Evolutionary conservation across 2,329 filamentous ascomycete genomes (phyloP), one percentile per base, ranked within the genome.

Genomic region (Sclerotinia borealis): DNA sequence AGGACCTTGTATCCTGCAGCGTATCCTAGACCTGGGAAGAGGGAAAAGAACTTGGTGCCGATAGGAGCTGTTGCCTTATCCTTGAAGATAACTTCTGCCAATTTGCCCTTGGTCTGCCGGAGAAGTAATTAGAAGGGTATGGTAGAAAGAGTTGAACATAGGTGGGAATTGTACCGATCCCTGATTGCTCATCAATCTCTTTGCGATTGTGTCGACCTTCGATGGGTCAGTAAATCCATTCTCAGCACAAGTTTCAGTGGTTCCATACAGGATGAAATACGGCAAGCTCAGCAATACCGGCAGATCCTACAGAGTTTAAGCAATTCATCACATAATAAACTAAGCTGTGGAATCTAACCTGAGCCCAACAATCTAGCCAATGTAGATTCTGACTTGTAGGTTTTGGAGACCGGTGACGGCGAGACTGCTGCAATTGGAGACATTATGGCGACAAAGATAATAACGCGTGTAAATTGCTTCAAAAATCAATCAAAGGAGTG

Each of bases 131-230:
- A 69, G 72, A 65, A 73, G 70, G 67, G 10, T 58, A 45, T 8
- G 29, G n/a, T 25, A 34, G 41, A 58, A 58, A 51, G n/a, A 3
- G 34, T 60, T 43, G 2, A 37, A 37, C 11, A 22, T 15, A 11
- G 17, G 39, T 15, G 34, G 19, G 17, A 27, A 6, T n/a, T 45
- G 3, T 68, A 90, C 85, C 79, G 82, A 91, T 75, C 86, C 86
- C 77, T 96, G 89, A 79, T 99, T 97, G 86, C 92, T 97, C 95
- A 99, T 99, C 79, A 99, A 86, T 71, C 95, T 91, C 84, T 99
- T 99, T 68, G 95, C 93, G 73, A 96, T 97, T 58, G 95, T 99
- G 79, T 99, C 95, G 77, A 99, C 91, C 90, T 93, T 73, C 63
- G 70, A 74, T 71, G 70, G 67, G 65, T 76, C 68, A 70, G 69